phyloP scores from a whole-genome alignment of 177 flowering plant species.

The Vitis hybrid region DNA sequence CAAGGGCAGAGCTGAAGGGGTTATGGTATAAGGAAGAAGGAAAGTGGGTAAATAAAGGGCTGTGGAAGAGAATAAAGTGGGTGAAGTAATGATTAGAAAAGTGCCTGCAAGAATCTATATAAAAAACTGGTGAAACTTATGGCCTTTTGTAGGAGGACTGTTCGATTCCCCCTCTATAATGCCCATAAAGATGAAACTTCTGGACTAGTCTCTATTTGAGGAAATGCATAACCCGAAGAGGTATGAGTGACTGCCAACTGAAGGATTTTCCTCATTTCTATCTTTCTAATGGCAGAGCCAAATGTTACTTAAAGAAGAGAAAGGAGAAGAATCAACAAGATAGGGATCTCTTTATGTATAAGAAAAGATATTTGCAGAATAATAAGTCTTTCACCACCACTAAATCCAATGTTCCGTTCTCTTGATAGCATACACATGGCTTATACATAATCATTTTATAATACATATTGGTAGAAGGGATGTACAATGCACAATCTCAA shows the following conservation, averaged over 20 bases:
- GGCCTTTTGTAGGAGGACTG: conserved; percentile 17
- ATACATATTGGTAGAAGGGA: not conserved
- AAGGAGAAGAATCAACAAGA: not conserved
- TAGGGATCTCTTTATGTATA: not conserved
- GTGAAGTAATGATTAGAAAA: conserved; percentile 19
- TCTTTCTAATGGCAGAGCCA: too few relatives aligned
- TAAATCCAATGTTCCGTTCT: not conserved
- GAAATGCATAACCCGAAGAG: conserved; percentile 8
- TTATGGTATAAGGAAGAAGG: conserved; percentile 21
- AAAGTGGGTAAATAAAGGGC: conserved; percentile 21
- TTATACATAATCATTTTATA: not conserved
- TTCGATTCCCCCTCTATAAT: conserved; percentile 30
- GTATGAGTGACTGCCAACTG: not conserved
- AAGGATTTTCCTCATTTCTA: conserved; percentile 7
- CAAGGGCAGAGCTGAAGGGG: conserved; percentile 15
- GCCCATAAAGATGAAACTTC: conserved; percentile 4
- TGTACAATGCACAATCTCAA: not conserved
- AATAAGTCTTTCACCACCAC: not conserved
- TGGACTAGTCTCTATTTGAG: conserved; percentile 1
- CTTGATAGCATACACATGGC: conserved; percentile 1
- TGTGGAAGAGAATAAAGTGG: conserved; percentile 39
- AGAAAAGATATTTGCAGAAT: not conserved
- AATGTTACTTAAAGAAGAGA: not conserved
- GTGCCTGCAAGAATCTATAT: conserved; percentile 30
- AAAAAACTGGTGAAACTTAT: conserved; percentile 12